Conservation (phyloP, 371 early-diverging fungal genomes). For the Mucor circinelloides region DNA sequence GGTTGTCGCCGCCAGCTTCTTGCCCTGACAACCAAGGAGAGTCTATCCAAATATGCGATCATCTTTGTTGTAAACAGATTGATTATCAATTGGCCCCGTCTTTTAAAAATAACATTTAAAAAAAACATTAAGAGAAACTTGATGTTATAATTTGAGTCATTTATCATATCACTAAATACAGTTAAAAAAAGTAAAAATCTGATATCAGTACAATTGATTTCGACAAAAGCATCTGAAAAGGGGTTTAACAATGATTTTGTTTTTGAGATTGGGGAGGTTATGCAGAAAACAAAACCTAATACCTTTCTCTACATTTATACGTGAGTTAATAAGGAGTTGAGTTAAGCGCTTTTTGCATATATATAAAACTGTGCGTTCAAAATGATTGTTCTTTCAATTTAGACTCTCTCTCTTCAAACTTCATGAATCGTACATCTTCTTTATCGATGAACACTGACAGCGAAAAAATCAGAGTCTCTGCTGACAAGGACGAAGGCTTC, state of each 20-base stretch:
- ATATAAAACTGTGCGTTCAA: background rate
- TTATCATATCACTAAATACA: background rate
- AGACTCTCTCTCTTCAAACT: background rate
- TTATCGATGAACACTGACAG: background rate
- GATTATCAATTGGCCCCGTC: background rate
- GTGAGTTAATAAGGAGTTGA: slow-evolving; percentile 5
- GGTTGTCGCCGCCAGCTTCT: background rate
- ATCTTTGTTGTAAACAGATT: background rate
- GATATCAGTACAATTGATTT: background rate
- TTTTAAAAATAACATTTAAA: background rate
- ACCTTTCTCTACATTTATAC: background rate
- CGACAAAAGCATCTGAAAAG: background rate
- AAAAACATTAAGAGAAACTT: background rate
- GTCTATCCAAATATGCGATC: background rate
- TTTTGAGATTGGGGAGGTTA: slow-evolving; percentile 4
- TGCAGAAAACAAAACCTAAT: slow-evolving; percentile 7
- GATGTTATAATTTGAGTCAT: background rate
- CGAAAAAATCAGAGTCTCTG: background rate
- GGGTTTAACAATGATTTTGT: background rate
- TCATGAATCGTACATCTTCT: background rate
- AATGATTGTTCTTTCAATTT: background rate
- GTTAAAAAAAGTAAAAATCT: background rate
- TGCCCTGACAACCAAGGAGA: slow-evolving; percentile 6
- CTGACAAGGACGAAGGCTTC: background rate
- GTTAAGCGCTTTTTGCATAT: background rate